A percentile compares a stretch with the other conserved stretches of the same genome.
phyloP scores from a whole-genome alignment of 2,329 filamentous ascomycete genomes.

The Colletotrichum salicis region DNA sequence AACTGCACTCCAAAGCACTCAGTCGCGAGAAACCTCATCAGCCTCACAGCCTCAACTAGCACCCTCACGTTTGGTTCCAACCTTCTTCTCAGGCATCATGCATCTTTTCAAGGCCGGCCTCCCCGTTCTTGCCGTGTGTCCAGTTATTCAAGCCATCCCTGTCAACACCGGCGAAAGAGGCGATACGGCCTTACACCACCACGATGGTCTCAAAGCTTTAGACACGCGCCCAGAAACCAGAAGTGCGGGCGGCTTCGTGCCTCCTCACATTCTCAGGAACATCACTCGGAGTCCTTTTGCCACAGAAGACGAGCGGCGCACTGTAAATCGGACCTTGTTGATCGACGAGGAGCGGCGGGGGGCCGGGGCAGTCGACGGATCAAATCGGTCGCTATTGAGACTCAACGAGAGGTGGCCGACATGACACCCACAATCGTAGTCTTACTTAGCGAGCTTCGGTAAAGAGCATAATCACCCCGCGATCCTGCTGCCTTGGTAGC shows the following conservation, averaged over 20 bases:
- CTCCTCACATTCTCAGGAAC: neutral
- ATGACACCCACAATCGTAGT: no score
- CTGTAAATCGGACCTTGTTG: neutral
- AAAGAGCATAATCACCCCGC: neutral
- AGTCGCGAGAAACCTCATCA: neutral
- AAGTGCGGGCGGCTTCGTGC: neutral
- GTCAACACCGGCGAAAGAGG: neutral
- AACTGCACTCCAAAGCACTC: neutral
- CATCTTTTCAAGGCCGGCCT: neutral
- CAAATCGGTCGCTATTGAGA: neutral
- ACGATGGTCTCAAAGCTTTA: neutral
- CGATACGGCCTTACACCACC: neutral
- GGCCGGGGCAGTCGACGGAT: neutral
- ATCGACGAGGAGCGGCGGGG: accelerated
- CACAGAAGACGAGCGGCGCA: neutral
- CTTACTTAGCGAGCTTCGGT: neutral
- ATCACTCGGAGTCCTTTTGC: neutral
- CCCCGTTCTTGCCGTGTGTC: neutral
- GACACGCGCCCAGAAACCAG: neutral
- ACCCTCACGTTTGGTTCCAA: neutral
- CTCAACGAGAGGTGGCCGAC: neutral
- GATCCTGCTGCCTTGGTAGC: neutral
- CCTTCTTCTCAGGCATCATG: neutral
- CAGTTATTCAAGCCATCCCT: neutral
- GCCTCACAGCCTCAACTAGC: neutral